Evolutionary conservation across 2,329 filamentous ascomycete genomes (phyloP).

Genomic region (Dactylellina haptotyla): DNA sequence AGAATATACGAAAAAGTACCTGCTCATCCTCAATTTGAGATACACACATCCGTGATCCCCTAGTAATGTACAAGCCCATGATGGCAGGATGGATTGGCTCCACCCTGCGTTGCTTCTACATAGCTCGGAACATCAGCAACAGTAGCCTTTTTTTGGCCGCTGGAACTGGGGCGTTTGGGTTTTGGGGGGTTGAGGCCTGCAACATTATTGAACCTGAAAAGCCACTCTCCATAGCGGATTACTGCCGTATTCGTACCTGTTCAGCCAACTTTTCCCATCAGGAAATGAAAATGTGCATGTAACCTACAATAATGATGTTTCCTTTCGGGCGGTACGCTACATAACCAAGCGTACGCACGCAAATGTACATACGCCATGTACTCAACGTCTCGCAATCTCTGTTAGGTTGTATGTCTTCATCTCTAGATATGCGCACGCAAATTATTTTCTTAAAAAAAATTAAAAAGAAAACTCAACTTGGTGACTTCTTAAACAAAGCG

Average conservation of each 20-base stretch:
- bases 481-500: too few species aligned
- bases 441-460: too few species aligned
- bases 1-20: constrained; percentile 14
- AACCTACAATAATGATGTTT: constrained; percentile 5
- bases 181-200: background rate
- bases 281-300: background rate
- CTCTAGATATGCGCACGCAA: too few species aligned
- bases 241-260: constrained; percentile 1
- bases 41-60: constrained; percentile 16
- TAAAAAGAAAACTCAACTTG: too few species aligned
- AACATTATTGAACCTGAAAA: constrained; percentile 12
- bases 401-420: too few species aligned
- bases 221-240: constrained; percentile 11
- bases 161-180: too few species aligned
- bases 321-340: constrained; percentile 23
- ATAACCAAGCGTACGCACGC: background rate
- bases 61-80: constrained; percentile 7
- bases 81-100: constrained; percentile 10
- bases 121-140: background rate
- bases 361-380: background rate
- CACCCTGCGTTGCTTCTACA: constrained; percentile 29
- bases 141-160: constrained; percentile 12
- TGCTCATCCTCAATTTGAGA: constrained; percentile 34
- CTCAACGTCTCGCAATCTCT: too few species aligned
- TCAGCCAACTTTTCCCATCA: background rate